Percentiles rank a stretch among this genome's conserved stretches.
Conservation (phyloP, 2,329 filamentous ascomycete species). For the Stagonosporopsis cucurbitacearum region DNA sequence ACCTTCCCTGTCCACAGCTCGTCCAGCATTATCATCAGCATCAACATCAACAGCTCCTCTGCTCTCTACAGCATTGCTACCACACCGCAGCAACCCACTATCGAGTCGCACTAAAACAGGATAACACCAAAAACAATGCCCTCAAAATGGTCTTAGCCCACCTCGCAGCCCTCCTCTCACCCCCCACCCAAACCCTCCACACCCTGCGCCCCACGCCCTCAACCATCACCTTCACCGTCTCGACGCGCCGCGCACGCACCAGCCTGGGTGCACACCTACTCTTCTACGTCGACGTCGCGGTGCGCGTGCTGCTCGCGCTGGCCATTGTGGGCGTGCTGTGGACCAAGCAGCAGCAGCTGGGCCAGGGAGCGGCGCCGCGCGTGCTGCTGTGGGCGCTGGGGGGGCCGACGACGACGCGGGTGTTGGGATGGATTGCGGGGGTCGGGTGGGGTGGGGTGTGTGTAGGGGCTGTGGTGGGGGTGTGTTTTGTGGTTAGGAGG, state of each 20-base stretch:
- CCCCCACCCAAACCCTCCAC: slow-evolving; percentile 34
- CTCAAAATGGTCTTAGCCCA: slow-evolving; percentile 25
- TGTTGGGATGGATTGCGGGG: slow-evolving; percentile 47
- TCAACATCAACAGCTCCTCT: not conserved
- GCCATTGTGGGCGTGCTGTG: slow-evolving; percentile 49
- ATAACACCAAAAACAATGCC: too few relatives aligned
- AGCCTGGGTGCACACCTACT: slow-evolving; percentile 55
- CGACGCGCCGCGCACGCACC: slow-evolving; percentile 68
- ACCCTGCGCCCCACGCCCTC: slow-evolving; percentile 67
- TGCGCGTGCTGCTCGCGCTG: slow-evolving; percentile 54
- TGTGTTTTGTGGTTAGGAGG: slow-evolving; percentile 56
- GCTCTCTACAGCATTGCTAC: not conserved
- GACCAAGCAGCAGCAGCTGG: slow-evolving; percentile 35
- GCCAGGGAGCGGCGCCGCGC: slow-evolving; percentile 4
- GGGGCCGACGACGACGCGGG: slow-evolving; percentile 16
- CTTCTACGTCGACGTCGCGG: slow-evolving; percentile 53
- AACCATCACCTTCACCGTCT: slow-evolving; percentile 91
- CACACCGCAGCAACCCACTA: too few relatives aligned
- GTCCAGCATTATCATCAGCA: too few relatives aligned
- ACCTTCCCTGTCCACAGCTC: slow-evolving; percentile 7
- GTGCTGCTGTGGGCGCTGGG: slow-evolving; percentile 16
- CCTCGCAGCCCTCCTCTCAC: slow-evolving; percentile 36
- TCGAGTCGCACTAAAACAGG: too few relatives aligned
- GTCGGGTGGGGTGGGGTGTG: slow-evolving; percentile 53
- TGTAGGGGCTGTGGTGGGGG: slow-evolving; percentile 46